These are phyloP conservation scores for Adansonia grandidieri DNA, from an alignment of 441 rosid genomes.

Conservation along the genomic window DNA sequence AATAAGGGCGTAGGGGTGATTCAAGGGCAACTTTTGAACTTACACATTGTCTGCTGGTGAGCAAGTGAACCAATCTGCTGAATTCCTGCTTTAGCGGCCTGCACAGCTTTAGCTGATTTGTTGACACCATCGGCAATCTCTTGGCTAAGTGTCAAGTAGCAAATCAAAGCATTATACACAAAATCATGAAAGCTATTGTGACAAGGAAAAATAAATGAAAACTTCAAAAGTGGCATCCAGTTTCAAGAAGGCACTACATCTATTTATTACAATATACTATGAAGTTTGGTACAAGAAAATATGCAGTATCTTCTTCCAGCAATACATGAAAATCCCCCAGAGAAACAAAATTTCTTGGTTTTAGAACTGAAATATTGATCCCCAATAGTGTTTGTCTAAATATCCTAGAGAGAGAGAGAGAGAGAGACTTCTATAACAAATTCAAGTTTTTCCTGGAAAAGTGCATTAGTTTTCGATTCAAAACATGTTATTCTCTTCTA, in stretches of 20 bases:
- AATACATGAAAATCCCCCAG: background rate
- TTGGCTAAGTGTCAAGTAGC: constrained; percentile 53
- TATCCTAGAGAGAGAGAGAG: background rate
- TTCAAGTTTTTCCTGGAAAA: background rate
- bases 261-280: background rate
- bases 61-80: constrained; percentile 79
- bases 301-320: background rate
- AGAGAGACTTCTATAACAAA: background rate
- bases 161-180: constrained; percentile 12
- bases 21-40: constrained; percentile 29
- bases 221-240: background rate
- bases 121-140: constrained; percentile 84
- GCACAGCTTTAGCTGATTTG: constrained; percentile 89
- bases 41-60: constrained; percentile 78
- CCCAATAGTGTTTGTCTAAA: background rate
- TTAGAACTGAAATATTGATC: background rate
- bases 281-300: constrained; percentile 9
- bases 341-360: constrained; percentile 3
- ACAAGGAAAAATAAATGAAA: background rate
- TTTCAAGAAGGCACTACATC: background rate
- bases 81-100: constrained; percentile 89
- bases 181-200: constrained; percentile 10
- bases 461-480: background rate
- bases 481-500: constrained; percentile 4
- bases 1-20: background rate